phyloP scores from a whole-genome alignment of 345 rosid species.

The Chamaenerion angustifolium region DNA sequence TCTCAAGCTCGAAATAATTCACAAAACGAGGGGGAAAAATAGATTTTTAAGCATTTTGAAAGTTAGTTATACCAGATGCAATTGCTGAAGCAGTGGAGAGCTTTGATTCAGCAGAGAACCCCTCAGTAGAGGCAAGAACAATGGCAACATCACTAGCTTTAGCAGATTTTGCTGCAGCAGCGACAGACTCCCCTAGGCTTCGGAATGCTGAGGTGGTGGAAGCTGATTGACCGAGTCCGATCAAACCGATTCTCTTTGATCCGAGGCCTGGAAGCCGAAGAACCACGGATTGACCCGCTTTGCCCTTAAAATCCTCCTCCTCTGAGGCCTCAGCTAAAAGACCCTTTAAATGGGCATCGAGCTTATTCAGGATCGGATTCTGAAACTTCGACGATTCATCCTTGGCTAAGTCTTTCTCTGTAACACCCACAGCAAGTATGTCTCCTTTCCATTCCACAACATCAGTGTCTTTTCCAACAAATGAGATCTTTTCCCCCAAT shows the following conservation, averaged over 20 bases:
- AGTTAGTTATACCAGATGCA: conserved; percentile 46
- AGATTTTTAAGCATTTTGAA: background rate
- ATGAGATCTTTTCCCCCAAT: conserved; percentile 13
- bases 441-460: conserved; percentile 3
- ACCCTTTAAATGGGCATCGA: conserved; percentile 60
- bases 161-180: conserved; percentile 18
- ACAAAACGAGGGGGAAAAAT: no score
- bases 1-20: background rate
- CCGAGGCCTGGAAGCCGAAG: conserved; percentile 54
- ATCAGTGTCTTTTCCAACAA: conserved; percentile 29
- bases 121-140: conserved; percentile 49
- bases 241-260: conserved; percentile 71
- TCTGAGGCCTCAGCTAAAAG: conserved; percentile 54
- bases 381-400: conserved; percentile 46
- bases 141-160: conserved; percentile 50
- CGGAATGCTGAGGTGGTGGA: background rate
- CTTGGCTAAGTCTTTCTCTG: conserved; percentile 68
- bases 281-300: conserved; percentile 1
- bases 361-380: conserved; percentile 55
- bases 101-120: conserved; percentile 43
- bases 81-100: conserved; percentile 55
- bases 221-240: conserved; percentile 45
- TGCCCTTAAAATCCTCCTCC: conserved; percentile 50
- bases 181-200: background rate
- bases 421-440: conserved; percentile 58